Percentiles rank a stretch among this genome's conserved stretches.
These are phyloP conservation scores for Penicillium oxalicum DNA, from an alignment of 2,329 filamentous ascomycete genomes.

Conservation along the genomic window DNA sequence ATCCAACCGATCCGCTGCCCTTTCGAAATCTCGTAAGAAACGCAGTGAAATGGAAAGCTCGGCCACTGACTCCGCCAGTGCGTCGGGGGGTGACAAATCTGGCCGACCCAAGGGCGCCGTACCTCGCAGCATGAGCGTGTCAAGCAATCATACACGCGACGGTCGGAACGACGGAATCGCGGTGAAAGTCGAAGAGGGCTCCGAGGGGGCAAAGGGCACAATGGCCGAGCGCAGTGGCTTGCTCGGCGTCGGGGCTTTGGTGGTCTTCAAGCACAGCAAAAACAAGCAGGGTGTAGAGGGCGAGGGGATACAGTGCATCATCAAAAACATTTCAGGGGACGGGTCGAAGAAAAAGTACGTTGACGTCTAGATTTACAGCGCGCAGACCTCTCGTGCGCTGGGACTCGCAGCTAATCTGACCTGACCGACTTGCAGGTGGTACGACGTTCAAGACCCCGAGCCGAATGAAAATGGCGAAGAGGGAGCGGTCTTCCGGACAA, in stretches of 20 bases:
- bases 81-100: slow-evolving; percentile 40
- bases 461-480: slow-evolving; percentile 64
- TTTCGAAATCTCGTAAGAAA: slow-evolving; percentile 44
- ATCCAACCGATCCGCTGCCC: slow-evolving; percentile 31
- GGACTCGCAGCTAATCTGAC: slow-evolving; percentile 9
- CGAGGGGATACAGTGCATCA: slow-evolving; percentile 66
- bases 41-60: slow-evolving; percentile 41
- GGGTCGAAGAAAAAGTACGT: slow-evolving; percentile 59
- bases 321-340: slow-evolving; percentile 68
- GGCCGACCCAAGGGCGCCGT: slow-evolving; percentile 39
- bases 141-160: slow-evolving; percentile 37
- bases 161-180: slow-evolving; percentile 32
- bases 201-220: slow-evolving; percentile 39
- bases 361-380: not conserved
- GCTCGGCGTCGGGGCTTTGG: slow-evolving; percentile 44
- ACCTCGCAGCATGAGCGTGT: slow-evolving; percentile 40
- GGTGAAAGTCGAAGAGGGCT: slow-evolving; percentile 42
- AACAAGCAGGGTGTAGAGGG: slow-evolving; percentile 48
- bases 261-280: slow-evolving; percentile 48
- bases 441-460: slow-evolving; percentile 74
- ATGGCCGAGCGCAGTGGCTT: slow-evolving; percentile 41
- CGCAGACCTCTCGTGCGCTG: too few relatives aligned
- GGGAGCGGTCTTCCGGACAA: slow-evolving; percentile 58
- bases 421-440: slow-evolving; percentile 39
- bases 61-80: slow-evolving; percentile 41